Evolutionary conservation across 2,329 filamentous ascomycete species (phyloP).

Genomic region (Arthrobotrys megalospora): DNA sequence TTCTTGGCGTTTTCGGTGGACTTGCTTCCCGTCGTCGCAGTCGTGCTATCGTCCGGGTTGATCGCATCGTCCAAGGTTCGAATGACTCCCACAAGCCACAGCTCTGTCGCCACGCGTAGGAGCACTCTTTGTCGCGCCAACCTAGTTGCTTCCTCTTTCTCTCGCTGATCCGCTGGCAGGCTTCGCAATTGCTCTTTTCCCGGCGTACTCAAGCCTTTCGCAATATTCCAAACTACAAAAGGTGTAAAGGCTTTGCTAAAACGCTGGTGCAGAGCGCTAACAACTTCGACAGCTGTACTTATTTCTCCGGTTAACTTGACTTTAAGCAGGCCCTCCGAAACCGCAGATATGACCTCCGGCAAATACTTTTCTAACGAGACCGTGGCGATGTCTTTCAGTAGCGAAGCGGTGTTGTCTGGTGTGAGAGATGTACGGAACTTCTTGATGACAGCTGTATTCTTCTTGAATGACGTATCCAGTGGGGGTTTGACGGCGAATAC

Average conservation of each 20-base stretch:
- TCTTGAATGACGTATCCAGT: constrained; percentile 65
- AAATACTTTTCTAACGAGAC: constrained; percentile 65
- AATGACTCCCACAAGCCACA: constrained; percentile 93
- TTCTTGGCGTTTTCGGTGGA: constrained; percentile 60
- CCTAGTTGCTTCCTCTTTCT: constrained; percentile 96
- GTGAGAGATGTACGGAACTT: constrained; percentile 64
- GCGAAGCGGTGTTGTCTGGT: constrained; percentile 62
- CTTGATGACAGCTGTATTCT: constrained; percentile 65
- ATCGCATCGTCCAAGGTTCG: constrained; percentile 82
- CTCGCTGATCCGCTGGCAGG: constrained; percentile 83
- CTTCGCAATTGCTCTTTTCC: constrained; percentile 75
- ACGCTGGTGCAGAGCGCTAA: constrained; percentile 64
- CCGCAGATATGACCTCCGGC: constrained; percentile 64
- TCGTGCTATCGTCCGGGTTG: constrained; percentile 75
- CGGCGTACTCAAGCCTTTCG: constrained; percentile 64
- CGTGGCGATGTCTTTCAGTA: constrained; percentile 64
- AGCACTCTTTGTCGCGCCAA: constrained; percentile 87
- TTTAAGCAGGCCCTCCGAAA: constrained; percentile 64
- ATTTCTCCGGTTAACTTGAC: constrained; percentile 63
- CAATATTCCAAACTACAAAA: constrained; percentile 64
- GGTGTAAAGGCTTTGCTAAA: constrained; percentile 65
- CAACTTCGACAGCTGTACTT: constrained; percentile 63
- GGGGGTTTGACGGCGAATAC: constrained; percentile 63
- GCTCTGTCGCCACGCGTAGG: constrained; percentile 89
- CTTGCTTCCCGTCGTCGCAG: constrained; percentile 60